A percentile compares a stretch with the other conserved stretches of the same genome.
Evolutionary conservation across 2,329 filamentous ascomycete species (phyloP).

Genomic region (Leptographium flavum): DNA sequence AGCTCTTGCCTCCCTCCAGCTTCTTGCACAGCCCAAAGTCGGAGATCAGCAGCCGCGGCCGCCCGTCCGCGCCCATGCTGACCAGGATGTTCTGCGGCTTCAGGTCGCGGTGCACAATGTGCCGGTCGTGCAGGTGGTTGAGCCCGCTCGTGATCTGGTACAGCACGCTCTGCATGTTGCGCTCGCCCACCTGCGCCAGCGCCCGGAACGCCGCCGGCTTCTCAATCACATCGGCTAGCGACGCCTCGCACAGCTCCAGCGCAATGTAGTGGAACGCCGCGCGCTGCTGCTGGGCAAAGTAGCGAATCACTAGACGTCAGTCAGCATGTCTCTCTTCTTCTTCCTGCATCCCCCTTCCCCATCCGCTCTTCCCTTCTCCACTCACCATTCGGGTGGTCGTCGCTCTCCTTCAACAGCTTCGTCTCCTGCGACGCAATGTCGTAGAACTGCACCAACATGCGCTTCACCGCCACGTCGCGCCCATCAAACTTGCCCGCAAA

Average conservation of each 20-base stretch:
- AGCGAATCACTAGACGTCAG: slow-evolving; percentile 60
- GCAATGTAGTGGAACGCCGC: slow-evolving; percentile 92
- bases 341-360: too few relatives aligned
- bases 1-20: slow-evolving; percentile 84
- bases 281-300: slow-evolving; percentile 82
- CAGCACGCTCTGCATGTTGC: slow-evolving; percentile 65
- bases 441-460: slow-evolving; percentile 92
- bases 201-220: slow-evolving; percentile 52
- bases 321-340: not conserved
- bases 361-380: not conserved
- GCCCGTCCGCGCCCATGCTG: slow-evolving; percentile 52
- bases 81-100: slow-evolving; percentile 98
- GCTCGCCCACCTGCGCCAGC: slow-evolving; percentile 57
- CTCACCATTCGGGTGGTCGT: slow-evolving; percentile 76
- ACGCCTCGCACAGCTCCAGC: slow-evolving; percentile 84
- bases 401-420: slow-evolving; percentile 75
- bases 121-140: slow-evolving; percentile 74
- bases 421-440: slow-evolving; percentile 94
- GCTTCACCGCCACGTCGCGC: slow-evolving; percentile 85
- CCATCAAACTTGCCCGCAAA: slow-evolving; percentile 92
- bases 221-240: slow-evolving; percentile 80
- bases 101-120: slow-evolving; percentile 92
- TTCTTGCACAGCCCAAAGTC: slow-evolving; percentile 98
- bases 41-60: slow-evolving; percentile 80
- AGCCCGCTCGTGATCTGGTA: slow-evolving; percentile 85